Conservation (phyloP, 2,329 filamentous ascomycete species). For the Periconia sp. region DNA sequence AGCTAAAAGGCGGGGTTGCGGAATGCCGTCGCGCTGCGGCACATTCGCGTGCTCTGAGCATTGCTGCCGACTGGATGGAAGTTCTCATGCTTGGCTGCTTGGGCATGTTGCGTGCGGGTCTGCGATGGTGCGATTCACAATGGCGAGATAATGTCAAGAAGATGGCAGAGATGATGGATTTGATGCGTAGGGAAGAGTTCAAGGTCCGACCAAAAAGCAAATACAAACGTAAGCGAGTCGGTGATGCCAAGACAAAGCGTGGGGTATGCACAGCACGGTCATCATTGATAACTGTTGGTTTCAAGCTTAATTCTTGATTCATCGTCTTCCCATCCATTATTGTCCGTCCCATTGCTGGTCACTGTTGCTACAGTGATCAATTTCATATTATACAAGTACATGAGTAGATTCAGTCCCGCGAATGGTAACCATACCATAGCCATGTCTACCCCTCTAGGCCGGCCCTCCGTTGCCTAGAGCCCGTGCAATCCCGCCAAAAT, state of each 20-base stretch:
- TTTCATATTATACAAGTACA: neutral
- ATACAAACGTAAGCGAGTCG: constrained; percentile 13
- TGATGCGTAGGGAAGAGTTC: neutral
- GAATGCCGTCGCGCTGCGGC: constrained; percentile 14
- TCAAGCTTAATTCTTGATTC: neutral
- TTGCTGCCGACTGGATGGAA: neutral
- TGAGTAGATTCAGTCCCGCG: neutral
- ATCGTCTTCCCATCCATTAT: neutral
- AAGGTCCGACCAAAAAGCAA: constrained; percentile 15
- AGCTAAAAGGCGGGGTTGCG: constrained; percentile 23
- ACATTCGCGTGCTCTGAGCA: constrained; percentile 3
- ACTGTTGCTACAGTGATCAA: neutral
- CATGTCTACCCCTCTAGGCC: constrained; percentile 6
- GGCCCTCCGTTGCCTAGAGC: constrained; percentile 16
- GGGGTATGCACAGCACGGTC: neutral
- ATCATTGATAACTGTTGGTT: no score
- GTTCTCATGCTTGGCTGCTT: neutral
- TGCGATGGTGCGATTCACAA: constrained; percentile 4
- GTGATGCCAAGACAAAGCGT: constrained; percentile 4
- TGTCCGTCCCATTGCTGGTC: neutral
- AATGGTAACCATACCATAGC: no score
- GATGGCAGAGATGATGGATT: neutral
- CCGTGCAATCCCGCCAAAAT: constrained; percentile 2
- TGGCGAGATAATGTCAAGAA: neutral
- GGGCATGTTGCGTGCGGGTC: constrained; percentile 7